These are phyloP conservation scores for Penicillium aurantiogriseum DNA, from an alignment of 2,329 filamentous ascomycete species.

Conservation along the genomic window DNA sequence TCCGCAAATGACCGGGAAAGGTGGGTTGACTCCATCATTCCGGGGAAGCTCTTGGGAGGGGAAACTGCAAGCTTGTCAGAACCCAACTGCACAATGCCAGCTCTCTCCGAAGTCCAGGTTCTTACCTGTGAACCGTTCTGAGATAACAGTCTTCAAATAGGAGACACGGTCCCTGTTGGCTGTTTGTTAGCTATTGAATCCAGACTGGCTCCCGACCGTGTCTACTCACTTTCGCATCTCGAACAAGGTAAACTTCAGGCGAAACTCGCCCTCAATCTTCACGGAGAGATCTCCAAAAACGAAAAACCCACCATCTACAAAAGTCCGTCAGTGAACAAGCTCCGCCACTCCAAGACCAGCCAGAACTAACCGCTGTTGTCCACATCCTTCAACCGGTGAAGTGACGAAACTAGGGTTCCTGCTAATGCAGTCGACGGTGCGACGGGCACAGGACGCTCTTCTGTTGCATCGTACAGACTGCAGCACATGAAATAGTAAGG, in stretches of 20 bases:
- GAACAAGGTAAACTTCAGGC: conserved; percentile 74
- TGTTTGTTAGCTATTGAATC: conserved; percentile 18
- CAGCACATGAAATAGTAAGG: conserved; percentile 64
- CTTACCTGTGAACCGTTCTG: conserved; percentile 67
- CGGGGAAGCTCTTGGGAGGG: conserved; percentile 67
- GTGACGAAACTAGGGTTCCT: conserved; percentile 74
- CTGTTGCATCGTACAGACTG: conserved; percentile 53
- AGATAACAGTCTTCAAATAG: conserved; percentile 56
- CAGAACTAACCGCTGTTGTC: conserved; percentile 58
- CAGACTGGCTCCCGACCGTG: not conserved
- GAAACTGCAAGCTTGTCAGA: conserved; percentile 33
- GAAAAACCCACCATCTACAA: conserved; percentile 76
- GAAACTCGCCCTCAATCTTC: conserved; percentile 68
- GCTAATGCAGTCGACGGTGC: conserved; percentile 57
- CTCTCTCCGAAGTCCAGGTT: not conserved
- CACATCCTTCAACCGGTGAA: conserved; percentile 77
- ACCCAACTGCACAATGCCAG: not conserved
- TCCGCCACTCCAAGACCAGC: not conserved
- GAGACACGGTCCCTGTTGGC: conserved; percentile 44
- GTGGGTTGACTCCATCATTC: conserved; percentile 77
- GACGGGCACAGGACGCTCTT: conserved; percentile 45
- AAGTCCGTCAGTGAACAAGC: not conserved
- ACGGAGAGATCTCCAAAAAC: conserved; percentile 88
- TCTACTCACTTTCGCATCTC: conserved; percentile 61
- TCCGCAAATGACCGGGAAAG: conserved; percentile 81